Conservation (phyloP, 148 eudicot species). For the Rhododendron simsii region DNA sequence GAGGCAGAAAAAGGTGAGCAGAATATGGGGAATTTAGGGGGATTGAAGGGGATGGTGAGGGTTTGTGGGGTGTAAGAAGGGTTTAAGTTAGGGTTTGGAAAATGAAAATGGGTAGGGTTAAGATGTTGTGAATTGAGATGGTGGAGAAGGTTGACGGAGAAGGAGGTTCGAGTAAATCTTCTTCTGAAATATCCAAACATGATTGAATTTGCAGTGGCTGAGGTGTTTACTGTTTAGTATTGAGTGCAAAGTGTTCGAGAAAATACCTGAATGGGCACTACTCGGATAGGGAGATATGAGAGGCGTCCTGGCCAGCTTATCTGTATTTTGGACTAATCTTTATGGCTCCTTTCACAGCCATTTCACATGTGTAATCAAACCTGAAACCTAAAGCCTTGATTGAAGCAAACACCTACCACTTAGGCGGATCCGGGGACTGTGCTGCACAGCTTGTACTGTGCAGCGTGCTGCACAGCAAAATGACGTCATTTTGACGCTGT, state of each 20-base stretch:
- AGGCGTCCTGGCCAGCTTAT: background rate
- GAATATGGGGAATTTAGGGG: constrained; percentile 13
- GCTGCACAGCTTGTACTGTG: too few species aligned
- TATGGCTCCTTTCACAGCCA: too few species aligned
- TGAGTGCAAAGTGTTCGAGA: background rate
- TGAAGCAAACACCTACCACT: too few species aligned
- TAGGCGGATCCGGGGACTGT: too few species aligned
- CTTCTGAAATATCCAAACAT: constrained; percentile 41
- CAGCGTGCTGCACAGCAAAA: too few species aligned
- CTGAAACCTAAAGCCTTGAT: too few species aligned
- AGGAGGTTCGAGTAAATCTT: constrained; percentile 23
- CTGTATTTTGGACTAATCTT: too few species aligned
- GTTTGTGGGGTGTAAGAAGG: background rate
- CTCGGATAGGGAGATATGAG: background rate
- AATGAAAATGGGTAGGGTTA: constrained; percentile 16
- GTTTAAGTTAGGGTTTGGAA: background rate
- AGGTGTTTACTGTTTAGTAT: background rate
- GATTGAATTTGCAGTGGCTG: background rate
- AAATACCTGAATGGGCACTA: background rate
- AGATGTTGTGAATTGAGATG: constrained; percentile 14
- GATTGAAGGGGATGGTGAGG: constrained; percentile 6
- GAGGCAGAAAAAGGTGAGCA: constrained; percentile 18
- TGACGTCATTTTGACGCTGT: too few species aligned
- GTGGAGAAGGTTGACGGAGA: constrained; percentile 6
- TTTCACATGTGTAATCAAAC: too few species aligned